Evolutionary conservation across 2,329 filamentous ascomycete genomes (phyloP).

Genomic region (Alternaria dauci): DNA sequence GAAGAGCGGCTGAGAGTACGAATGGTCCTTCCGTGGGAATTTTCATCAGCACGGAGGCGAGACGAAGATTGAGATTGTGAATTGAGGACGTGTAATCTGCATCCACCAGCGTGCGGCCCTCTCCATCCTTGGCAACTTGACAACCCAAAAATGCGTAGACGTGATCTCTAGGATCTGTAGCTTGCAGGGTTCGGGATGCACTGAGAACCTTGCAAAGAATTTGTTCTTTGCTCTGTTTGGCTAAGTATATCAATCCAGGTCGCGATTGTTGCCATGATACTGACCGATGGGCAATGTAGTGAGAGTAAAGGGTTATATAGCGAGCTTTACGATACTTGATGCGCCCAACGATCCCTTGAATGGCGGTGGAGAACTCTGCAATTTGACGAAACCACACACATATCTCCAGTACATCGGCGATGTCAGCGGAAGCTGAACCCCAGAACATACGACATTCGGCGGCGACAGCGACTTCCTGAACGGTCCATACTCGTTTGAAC

Average conservation of each 20-base stretch:
- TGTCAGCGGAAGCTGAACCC: neutral
- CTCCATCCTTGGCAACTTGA: neutral
- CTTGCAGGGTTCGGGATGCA: rapidly evolving
- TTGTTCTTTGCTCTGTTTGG: neutral
- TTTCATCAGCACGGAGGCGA: neutral
- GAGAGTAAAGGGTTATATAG: rapidly evolving
- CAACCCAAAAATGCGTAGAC: neutral
- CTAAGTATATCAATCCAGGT: rapidly evolving
- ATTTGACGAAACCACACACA: neutral
- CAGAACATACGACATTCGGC: neutral
- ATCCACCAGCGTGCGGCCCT: neutral
- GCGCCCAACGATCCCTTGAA: neutral
- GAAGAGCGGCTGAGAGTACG: rapidly evolving
- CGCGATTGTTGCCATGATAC: neutral
- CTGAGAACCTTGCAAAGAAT: rapidly evolving
- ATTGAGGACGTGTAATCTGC: neutral
- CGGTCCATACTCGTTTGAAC: neutral
- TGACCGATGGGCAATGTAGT: rapidly evolving
- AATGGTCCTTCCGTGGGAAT: neutral
- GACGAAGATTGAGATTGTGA: neutral
- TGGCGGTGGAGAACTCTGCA: rapidly evolving
- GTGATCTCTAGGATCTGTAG: neutral
- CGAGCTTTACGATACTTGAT: rapidly evolving
- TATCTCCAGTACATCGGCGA: neutral
- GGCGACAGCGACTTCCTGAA: neutral